A percentile compares a stretch with the other conserved stretches of the same genome.
phyloP scores from a whole-genome alignment of 495 filamentous ascomycete species.

The Podospora conica region DNA sequence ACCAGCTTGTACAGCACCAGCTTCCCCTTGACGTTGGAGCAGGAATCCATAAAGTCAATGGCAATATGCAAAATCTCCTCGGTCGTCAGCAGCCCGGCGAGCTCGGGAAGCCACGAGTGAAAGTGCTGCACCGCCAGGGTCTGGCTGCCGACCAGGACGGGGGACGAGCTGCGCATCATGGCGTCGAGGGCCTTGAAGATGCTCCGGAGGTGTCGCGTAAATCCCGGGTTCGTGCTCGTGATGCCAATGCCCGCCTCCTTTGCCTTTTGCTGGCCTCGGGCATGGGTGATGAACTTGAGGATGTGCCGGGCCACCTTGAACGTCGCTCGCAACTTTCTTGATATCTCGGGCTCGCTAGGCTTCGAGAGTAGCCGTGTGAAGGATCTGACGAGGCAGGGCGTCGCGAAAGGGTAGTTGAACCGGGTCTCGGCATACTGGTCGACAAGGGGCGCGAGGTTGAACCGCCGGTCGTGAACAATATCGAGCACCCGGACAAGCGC shows the following conservation, averaged over 20 bases:
- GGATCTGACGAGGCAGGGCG: slow-evolving; percentile 82
- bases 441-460: slow-evolving; percentile 83
- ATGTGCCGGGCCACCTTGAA: slow-evolving; percentile 93
- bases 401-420: slow-evolving; percentile 92
- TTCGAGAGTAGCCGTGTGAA: slow-evolving; percentile 76
- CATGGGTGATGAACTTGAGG: slow-evolving; percentile 91
- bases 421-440: slow-evolving; percentile 83
- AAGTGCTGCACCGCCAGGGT: slow-evolving; percentile 95
- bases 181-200: slow-evolving; percentile 86
- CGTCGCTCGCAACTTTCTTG: slow-evolving; percentile 78
- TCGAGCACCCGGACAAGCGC: slow-evolving; percentile 83
- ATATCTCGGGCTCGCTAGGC: slow-evolving; percentile 69
- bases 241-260: slow-evolving; percentile 90
- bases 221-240: slow-evolving; percentile 65
- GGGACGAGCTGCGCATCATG: slow-evolving; percentile 80
- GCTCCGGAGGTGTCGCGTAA: slow-evolving; percentile 73
- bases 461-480: slow-evolving; percentile 90
- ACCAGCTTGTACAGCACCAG: slow-evolving; percentile 90
- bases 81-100: slow-evolving; percentile 64
- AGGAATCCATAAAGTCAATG: slow-evolving; percentile 89
- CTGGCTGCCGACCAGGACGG: slow-evolving; percentile 84
- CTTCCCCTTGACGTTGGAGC: slow-evolving; percentile 81
- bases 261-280: slow-evolving; percentile 74
- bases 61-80: slow-evolving; percentile 89
- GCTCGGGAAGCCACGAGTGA: slow-evolving; percentile 90